Evolutionary conservation across 2,329 filamentous ascomycete genomes (phyloP).

Genomic region (Colletotrichum musae): DNA sequence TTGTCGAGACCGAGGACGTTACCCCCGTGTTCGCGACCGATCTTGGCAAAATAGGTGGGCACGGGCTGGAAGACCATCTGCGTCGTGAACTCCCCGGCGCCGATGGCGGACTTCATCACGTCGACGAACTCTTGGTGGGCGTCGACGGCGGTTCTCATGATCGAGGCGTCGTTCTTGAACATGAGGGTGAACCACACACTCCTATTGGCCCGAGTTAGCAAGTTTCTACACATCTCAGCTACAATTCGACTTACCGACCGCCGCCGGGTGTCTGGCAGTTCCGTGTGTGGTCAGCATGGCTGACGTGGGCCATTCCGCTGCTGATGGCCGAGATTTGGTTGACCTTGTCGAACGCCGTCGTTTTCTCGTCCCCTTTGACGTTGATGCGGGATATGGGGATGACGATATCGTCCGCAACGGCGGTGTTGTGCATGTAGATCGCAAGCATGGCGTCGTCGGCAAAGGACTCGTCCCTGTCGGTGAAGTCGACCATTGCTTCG

Average conservation of each 20-base stretch:
- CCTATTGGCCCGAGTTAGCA: constrained; percentile 44
- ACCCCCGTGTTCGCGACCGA: constrained; percentile 52
- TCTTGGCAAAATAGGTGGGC: constrained; percentile 48
- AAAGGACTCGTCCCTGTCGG: constrained; percentile 54
- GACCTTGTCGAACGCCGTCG: constrained; percentile 19
- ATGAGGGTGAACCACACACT: constrained; percentile 44
- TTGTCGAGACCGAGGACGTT: constrained; percentile 57
- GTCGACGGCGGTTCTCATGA: constrained; percentile 47
- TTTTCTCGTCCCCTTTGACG: constrained; percentile 35
- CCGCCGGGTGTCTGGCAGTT: constrained; percentile 4
- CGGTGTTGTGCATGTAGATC: constrained; percentile 46
- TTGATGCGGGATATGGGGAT: constrained; percentile 42
- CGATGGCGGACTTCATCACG: constrained; percentile 38
- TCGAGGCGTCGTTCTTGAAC: constrained; percentile 29
- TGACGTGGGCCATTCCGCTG: constrained; percentile 7
- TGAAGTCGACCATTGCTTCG: constrained; percentile 56
- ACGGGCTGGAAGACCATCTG: constrained; percentile 56
- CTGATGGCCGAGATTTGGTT: constrained; percentile 10
- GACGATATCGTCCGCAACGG: constrained; percentile 34
- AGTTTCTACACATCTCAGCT: rapidly evolving
- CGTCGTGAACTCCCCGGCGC: constrained; percentile 40
- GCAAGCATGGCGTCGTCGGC: constrained; percentile 46
- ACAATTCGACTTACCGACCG: neutral
- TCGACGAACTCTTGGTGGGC: constrained; percentile 44
- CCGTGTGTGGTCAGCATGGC: constrained; percentile 1